Evolutionary conservation across 2,329 filamentous ascomycete species (phyloP).

Genomic region (Hymenoscyphus fructigenus): DNA sequence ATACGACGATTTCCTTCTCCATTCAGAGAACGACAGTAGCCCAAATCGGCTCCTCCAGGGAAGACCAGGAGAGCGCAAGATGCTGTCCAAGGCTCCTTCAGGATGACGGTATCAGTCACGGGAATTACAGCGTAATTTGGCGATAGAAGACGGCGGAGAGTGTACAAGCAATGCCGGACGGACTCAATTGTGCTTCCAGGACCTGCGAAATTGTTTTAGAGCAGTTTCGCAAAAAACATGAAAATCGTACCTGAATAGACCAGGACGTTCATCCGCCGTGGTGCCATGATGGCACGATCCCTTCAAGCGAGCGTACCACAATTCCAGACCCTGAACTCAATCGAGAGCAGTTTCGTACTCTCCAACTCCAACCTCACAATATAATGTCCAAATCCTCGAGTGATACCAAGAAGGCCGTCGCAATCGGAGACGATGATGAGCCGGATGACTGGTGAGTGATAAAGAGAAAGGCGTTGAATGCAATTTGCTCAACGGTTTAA

Average conservation of each 20-base stretch:
- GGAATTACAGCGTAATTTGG: slow-evolving; percentile 92
- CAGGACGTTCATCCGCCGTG: slow-evolving; percentile 78
- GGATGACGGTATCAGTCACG: slow-evolving; percentile 71
- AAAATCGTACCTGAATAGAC: slow-evolving; percentile 75
- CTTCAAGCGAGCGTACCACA: slow-evolving; percentile 27
- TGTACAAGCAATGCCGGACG: slow-evolving; percentile 84
- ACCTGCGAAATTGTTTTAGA: slow-evolving; percentile 49
- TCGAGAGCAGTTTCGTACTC: background rate
- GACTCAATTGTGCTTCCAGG: slow-evolving; percentile 84
- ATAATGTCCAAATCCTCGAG: slow-evolving; percentile 36
- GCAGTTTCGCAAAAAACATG: background rate
- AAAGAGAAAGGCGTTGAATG: background rate
- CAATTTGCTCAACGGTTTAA: slow-evolving; percentile 3
- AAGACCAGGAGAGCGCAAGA: slow-evolving; percentile 89
- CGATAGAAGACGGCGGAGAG: slow-evolving; percentile 80
- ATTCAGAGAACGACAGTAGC: slow-evolving; percentile 85
- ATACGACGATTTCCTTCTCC: slow-evolving; percentile 85
- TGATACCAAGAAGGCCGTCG: slow-evolving; percentile 29
- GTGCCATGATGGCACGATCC: slow-evolving; percentile 50
- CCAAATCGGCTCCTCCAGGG: slow-evolving; percentile 90
- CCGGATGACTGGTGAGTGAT: slow-evolving; percentile 82
- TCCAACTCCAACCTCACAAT: slow-evolving; percentile 22
- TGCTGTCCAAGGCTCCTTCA: slow-evolving; percentile 88
- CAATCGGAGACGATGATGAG: slow-evolving; percentile 72
- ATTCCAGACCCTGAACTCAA: background rate